Base-by-base conservation (phyloP, 495 filamentous ascomycete species). In the Recurvomyces mirabilis region DNA sequence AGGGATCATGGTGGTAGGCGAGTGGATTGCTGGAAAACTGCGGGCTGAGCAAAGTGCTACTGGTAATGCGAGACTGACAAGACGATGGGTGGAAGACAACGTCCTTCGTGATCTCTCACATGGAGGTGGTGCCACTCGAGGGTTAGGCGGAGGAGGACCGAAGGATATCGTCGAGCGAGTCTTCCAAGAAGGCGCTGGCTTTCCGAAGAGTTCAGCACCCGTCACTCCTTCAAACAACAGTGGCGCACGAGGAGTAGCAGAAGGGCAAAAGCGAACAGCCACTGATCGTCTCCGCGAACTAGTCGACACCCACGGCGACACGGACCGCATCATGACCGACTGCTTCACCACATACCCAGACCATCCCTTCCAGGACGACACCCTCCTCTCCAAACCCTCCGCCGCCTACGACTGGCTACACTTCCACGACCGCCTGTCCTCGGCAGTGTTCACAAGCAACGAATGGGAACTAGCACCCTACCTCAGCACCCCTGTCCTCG, bases 291-390 rank as follows among this genome's bases (percentile, higher is more conserved):
- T 98, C n/a, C 73, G 81, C 29, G 84, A 94, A 51, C 82, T 94
- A 73, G 71, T 95, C 14, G 87, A 94, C 53, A 81, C 84, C 0
- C 80, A 82, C 52, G 93, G 86, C 24, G 91, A 98, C 22, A 73
- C 79, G 43, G 89, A 95, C 61, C 78, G 82, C 29, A 85, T 94
- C 52, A 68, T 89, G 42, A 78, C 81, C 55, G 81, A 85, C 41
- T 82, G 87, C 58, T 94, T 94, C 59, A 65, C 78, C 25, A 70
- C 79, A 49, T 98, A 94, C 58, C 85, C 87, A 6, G 76, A 76
- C 38, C 82, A 85, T 39, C 74, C 85, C 22, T 96, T 81, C 61
- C 87, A 94, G 65, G 91, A 98, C 59, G 91, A 96, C 59, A 84
- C 78, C 0, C 79, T 83, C 58, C 74, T 98, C 23, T 80, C 82